Evolutionary conservation across 2,329 filamentous ascomycete species (phyloP), one percentile per base, ranked within the genome.

Genomic region (Talaromyces rugulosus): DNA sequence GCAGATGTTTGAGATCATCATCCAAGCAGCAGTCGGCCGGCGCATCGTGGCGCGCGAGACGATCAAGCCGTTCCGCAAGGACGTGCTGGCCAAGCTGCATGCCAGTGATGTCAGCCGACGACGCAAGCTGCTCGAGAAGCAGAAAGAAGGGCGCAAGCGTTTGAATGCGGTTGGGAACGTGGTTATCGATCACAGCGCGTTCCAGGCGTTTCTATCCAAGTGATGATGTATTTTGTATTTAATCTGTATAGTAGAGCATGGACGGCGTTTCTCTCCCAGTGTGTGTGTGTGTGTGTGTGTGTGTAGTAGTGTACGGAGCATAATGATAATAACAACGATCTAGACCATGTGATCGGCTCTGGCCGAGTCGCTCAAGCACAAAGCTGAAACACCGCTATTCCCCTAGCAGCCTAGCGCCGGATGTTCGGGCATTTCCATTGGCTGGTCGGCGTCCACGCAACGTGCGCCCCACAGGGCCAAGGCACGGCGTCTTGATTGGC

Each of bases 1-100:
- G 18, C 95, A 99, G 75, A 95, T 98, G 88, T 99, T 96, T 71
- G 95, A 99, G 78, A 87, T 99, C 27, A 82, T 98, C 61, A 98
- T 99, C 66, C 95, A 99, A 77, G 94, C 95, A 3, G 89, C 90
- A 0, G 89, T 90, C 0, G 94, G 93, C 3, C 87, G 86, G 68
- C 86, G 89, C 57, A 88, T 99, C 58, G 85, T 99, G 4, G 95
- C 95, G 0, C 83, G 95, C 71, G 95, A 98, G 74, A 97, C 93
- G 0, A 88, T 99, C 74, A 98, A 98, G 80, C 92, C 95, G 0
- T 99, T 96, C 76, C 84, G 95, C 54, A 99, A 99, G 76, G 95
- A 99, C 69, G 95, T 99, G 2, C 78, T 96, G 61, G 89, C 89
- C 7, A 98, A 98, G 77, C 80, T 99, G 61, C 96, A 99, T 73